Conservation (phyloP, 2,329 filamentous ascomycete genomes). For the Hypomyces perniciosus region DNA sequence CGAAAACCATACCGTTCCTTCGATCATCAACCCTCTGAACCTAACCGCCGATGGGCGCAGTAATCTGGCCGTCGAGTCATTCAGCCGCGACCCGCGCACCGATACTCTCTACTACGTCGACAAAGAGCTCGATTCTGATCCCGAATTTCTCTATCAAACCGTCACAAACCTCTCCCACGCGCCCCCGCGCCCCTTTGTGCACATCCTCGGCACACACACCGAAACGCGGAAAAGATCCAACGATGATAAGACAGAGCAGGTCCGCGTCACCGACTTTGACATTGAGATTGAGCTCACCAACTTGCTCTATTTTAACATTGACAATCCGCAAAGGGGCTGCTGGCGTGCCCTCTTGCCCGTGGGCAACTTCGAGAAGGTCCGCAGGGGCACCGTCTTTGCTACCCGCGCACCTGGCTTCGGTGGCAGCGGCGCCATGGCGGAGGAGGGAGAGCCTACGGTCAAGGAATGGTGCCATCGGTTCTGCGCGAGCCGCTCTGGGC, state of each 20-base stretch:
- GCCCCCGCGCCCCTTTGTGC: conserved; percentile 49
- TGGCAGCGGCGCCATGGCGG: conserved; percentile 21
- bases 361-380: conserved; percentile 52
- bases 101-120: conserved; percentile 40
- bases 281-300: conserved; percentile 53
- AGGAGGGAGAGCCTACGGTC: conserved; percentile 27
- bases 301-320: conserved; percentile 45
- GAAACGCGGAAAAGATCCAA: conserved; percentile 26
- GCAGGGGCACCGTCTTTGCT: conserved; percentile 58
- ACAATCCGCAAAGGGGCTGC: conserved; percentile 25
- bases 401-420: conserved; percentile 43
- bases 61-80: conserved; percentile 21
- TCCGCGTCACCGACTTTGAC: conserved; percentile 52
- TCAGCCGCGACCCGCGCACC: conserved; percentile 25
- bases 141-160: conserved; percentile 37
- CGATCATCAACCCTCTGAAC: conserved; percentile 20
- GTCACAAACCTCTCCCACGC: conserved; percentile 37
- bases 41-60: conserved; percentile 20
- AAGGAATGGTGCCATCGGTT: conserved; percentile 64
- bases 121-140: conserved; percentile 39
- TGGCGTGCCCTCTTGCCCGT: conserved; percentile 45
- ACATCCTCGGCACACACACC: conserved; percentile 47
- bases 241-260: conserved; percentile 37
- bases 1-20: conserved; percentile 20
- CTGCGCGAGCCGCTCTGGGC: conserved; percentile 48